phyloP scores from a whole-genome alignment of 2,329 filamentous ascomycete genomes.

The Claviceps monticola region DNA sequence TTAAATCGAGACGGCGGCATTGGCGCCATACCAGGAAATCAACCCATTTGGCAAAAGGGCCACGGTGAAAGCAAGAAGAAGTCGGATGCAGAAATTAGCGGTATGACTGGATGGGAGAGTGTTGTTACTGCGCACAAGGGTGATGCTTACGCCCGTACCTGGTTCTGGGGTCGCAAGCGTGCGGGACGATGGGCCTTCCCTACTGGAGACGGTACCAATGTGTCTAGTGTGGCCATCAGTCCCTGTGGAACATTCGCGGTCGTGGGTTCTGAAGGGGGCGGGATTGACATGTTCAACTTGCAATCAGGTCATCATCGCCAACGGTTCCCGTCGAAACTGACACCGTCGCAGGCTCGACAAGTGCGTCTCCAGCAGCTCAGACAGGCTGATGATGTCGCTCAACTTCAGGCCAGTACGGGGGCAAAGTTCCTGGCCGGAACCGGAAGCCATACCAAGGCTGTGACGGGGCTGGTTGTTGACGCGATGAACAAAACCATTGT shows the following conservation, averaged over 20 bases:
- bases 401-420: slow-evolving; percentile 34
- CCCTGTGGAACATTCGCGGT: slow-evolving; percentile 89
- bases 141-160: slow-evolving; percentile 76
- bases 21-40: slow-evolving; percentile 65
- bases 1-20: slow-evolving; percentile 92
- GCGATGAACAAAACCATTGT: slow-evolving; percentile 76
- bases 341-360: slow-evolving; percentile 64
- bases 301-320: slow-evolving; percentile 85
- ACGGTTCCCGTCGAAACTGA: slow-evolving; percentile 69
- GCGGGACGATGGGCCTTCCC: slow-evolving; percentile 88
- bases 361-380: slow-evolving; percentile 51
- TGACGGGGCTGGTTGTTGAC: slow-evolving; percentile 81
- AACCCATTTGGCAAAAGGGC: slow-evolving; percentile 71
- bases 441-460: slow-evolving; percentile 64
- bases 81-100: slow-evolving; percentile 57
- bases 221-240: slow-evolving; percentile 76
- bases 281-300: slow-evolving; percentile 90
- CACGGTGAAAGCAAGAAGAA: slow-evolving; percentile 43
- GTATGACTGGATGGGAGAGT: slow-evolving; percentile 90
- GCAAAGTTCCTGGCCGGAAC: slow-evolving; percentile 34
- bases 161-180: slow-evolving; percentile 94
- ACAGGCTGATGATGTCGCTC: slow-evolving; percentile 42
- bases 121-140: slow-evolving; percentile 84
- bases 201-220: slow-evolving; percentile 70
- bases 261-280: slow-evolving; percentile 69